These are phyloP conservation scores for Colletotrichum caudatum DNA, from an alignment of 2,329 filamentous ascomycete species.

Conservation along the genomic window DNA sequence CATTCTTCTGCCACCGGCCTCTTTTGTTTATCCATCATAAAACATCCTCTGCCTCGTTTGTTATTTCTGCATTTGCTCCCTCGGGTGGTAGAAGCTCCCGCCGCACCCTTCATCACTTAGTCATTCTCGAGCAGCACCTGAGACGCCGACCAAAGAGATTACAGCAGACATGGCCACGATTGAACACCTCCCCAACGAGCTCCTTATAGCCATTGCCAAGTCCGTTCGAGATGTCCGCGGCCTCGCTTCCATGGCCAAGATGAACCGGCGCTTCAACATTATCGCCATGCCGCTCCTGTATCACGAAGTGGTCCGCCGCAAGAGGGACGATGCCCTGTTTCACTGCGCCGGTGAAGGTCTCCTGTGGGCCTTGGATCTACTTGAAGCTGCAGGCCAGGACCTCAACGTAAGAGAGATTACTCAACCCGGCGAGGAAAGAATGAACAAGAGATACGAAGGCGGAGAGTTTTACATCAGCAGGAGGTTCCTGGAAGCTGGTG, in stretches of 20 bases:
- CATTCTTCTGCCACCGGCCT: not conserved
- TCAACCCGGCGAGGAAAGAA: not conserved
- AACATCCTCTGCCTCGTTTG: not conserved
- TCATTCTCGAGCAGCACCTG: not conserved
- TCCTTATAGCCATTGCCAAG: not conserved
- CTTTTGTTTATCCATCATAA: not conserved
- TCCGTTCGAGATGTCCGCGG: conserved; percentile 5
- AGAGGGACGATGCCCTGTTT: not conserved
- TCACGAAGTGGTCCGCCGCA: not conserved
- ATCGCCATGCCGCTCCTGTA: conserved; percentile 6
- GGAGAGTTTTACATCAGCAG: not conserved
- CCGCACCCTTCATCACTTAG: not conserved
- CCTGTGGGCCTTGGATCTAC: conserved; percentile 1
- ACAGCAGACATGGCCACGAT: not conserved
- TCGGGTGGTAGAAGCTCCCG: not conserved
- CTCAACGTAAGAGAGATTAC: not conserved
- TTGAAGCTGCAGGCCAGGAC: not conserved
- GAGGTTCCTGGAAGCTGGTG: not conserved
- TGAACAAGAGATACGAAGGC: not conserved
- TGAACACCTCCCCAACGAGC: not conserved
- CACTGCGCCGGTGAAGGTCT: conserved; percentile 7
- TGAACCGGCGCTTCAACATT: conserved; percentile 2
- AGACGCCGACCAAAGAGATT: not conserved
- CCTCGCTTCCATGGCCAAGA: conserved; percentile 16
- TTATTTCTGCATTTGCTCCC: not conserved